phyloP scores from a whole-genome alignment of 2,329 filamentous ascomycete genomes.

The Aschersonia sp. region DNA sequence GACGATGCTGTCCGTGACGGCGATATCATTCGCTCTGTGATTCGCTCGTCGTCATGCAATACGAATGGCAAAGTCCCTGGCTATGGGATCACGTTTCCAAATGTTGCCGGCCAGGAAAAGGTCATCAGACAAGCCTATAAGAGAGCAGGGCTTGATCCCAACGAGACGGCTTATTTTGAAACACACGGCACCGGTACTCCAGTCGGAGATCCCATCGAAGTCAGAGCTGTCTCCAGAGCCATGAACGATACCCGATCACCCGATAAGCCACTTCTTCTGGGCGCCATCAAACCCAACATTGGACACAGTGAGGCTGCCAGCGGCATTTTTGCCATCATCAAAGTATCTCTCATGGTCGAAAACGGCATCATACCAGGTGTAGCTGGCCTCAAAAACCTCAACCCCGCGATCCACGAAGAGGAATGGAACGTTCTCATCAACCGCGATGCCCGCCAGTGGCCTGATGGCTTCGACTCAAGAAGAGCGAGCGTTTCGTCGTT shows the following conservation, averaged over 20 bases:
- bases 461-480: constrained; percentile 1
- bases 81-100: constrained; percentile 5
- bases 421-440: constrained; percentile 11
- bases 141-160: neutral
- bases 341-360: constrained; percentile 15
- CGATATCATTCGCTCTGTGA: constrained; percentile 10
- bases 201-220: constrained; percentile 31
- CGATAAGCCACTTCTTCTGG: constrained; percentile 22
- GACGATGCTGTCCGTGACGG: constrained; percentile 12
- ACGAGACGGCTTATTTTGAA: constrained; percentile 13
- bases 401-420: constrained; percentile 13
- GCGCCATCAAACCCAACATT: constrained; percentile 26
- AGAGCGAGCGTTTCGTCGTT: constrained; percentile 16
- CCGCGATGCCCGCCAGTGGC: constrained; percentile 4
- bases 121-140: neutral
- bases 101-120: constrained; percentile 7
- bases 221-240: constrained; percentile 21
- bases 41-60: constrained; percentile 1
- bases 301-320: constrained; percentile 13
- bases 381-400: constrained; percentile 13
- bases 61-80: neutral
- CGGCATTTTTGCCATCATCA: constrained; percentile 13
- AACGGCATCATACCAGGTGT: constrained; percentile 17
- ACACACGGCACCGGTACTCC: constrained; percentile 31
- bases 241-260: constrained; percentile 14